These are phyloP conservation scores for Vanrija pseudolonga DNA, from an alignment of 1,284 basidiomycete species.

Conservation along the genomic window DNA sequence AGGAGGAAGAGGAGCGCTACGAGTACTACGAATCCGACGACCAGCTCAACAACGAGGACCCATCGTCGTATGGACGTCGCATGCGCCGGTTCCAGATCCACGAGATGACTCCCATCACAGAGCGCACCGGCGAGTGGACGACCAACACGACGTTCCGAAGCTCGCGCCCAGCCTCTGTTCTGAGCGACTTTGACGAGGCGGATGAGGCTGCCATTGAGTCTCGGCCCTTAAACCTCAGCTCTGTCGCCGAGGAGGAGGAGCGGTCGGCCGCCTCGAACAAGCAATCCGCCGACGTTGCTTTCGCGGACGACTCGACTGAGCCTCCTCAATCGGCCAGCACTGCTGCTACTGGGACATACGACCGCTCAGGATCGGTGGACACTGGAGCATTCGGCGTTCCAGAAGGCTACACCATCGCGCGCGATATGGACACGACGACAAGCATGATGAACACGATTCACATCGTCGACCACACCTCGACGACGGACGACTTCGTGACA, in stretches of 20 bases:
- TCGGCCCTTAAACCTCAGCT: neutral
- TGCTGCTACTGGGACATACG: constrained; percentile 4
- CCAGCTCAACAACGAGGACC: constrained; percentile 22
- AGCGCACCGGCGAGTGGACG: constrained; percentile 83
- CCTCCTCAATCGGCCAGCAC: constrained; percentile 1
- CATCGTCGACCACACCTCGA: constrained; percentile 4
- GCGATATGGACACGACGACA: constrained; percentile 12
- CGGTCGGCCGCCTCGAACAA: neutral
- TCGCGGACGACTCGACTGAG: neutral
- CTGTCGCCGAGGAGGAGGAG: constrained; percentile 12
- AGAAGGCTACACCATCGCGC: constrained; percentile 47
- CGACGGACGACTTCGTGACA: constrained; percentile 22
- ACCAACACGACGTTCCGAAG: constrained; percentile 50
- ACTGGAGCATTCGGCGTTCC: constrained; percentile 37
- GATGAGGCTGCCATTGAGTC: neutral
- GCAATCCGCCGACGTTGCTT: no score
- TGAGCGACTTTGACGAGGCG: constrained; percentile 5
- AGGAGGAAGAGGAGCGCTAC: constrained; percentile 6
- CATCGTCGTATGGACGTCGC: constrained; percentile 62
- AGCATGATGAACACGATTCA: constrained; percentile 2
- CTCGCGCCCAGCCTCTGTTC: neutral
- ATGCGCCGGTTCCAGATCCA: constrained; percentile 56
- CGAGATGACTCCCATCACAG: constrained; percentile 91
- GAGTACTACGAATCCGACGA: constrained; percentile 6
- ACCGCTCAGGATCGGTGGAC: constrained; percentile 17